phyloP scores from a whole-genome alignment of 495 filamentous ascomycete genomes.

The Pseudoneurospora amorphoporcata region DNA sequence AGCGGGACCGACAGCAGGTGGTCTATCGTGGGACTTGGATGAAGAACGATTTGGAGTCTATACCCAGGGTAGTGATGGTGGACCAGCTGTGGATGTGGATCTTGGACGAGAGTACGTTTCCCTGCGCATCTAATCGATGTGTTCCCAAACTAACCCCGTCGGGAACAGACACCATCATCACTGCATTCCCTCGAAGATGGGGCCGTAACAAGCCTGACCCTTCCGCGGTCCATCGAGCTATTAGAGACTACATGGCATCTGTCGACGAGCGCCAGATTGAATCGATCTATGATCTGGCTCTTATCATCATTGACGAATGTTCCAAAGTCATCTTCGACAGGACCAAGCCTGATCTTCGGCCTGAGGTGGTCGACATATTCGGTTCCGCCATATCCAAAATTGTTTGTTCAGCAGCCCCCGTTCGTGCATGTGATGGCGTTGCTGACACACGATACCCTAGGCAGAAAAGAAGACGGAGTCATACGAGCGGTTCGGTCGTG shows the following conservation, averaged over 20 bases:
- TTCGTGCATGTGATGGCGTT: background rate
- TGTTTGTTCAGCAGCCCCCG: conserved; percentile 10
- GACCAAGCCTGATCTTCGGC: conserved; percentile 47
- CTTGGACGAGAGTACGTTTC: conserved; percentile 34
- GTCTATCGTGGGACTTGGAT: conserved; percentile 12
- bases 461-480: conserved; percentile 19
- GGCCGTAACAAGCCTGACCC: conserved; percentile 58
- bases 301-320: conserved; percentile 29
- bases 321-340: conserved; percentile 44
- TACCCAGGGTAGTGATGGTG: conserved; percentile 64
- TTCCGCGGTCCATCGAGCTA: conserved; percentile 51
- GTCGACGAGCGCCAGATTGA: conserved; percentile 41
- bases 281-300: conserved; percentile 55
- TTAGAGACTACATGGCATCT: conserved; percentile 27
- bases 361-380: conserved; percentile 62
- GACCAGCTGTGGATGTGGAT: conserved; percentile 71
- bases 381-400: conserved; percentile 39
- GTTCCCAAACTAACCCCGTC: background rate
- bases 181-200: conserved; percentile 58
- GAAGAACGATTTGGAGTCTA: conserved; percentile 13
- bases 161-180: conserved; percentile 46
- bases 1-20: conserved; percentile 14
- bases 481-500: conserved; percentile 15
- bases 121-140: background rate
- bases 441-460: background rate